Percentiles rank a stretch among this genome's conserved stretches.
Conservation (phyloP, 2,329 filamentous ascomycete genomes). For the Apiospora marii region DNA sequence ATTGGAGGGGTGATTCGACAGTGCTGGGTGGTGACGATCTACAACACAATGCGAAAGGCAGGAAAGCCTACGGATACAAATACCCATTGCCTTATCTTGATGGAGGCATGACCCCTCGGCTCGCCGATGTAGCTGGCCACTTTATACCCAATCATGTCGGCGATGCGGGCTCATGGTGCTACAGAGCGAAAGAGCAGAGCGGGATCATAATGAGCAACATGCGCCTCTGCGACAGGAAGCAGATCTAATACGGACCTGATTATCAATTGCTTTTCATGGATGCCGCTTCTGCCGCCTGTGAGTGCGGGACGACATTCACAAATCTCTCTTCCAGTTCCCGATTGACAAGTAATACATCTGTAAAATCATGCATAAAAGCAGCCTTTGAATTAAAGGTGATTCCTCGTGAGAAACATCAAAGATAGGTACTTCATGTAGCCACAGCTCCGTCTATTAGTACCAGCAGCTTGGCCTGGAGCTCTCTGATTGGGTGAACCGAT, state of each 20-base stretch:
- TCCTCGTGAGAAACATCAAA: not conserved
- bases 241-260: slow-evolving; percentile 4
- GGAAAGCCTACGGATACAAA: not conserved
- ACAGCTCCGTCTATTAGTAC: not conserved
- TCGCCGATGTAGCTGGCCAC: not conserved
- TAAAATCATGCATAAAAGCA: no score
- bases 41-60: not conserved
- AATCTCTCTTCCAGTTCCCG: not conserved
- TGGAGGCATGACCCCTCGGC: not conserved
- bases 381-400: not conserved
- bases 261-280: not conserved
- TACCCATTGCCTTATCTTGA: not conserved
- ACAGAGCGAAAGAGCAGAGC: not conserved
- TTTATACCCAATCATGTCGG: not conserved
- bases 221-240: not conserved
- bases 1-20: not conserved
- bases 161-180: not conserved
- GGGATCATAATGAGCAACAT: not conserved
- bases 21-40: not conserved
- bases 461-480: not conserved
- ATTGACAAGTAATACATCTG: not conserved
- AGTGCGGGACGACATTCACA: not conserved
- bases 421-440: not conserved
- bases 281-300: not conserved
- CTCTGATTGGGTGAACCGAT: not conserved